phyloP scores from a whole-genome alignment of 2,329 filamentous ascomycete genomes.

The Amauroascus niger region DNA sequence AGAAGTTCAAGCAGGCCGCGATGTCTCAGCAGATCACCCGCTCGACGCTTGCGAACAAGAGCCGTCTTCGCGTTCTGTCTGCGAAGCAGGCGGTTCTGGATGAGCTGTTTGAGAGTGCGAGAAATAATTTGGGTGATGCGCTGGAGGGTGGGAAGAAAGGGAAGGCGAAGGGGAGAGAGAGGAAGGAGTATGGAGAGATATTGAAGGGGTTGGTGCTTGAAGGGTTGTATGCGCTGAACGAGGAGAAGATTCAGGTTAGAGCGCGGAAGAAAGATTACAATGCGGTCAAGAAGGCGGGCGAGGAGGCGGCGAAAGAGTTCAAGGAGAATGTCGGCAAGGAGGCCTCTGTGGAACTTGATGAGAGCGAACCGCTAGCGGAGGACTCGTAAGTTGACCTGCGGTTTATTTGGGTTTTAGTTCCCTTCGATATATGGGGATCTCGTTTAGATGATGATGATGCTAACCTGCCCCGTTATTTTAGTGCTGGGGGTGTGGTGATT shows the following conservation, averaged over 20 bases:
- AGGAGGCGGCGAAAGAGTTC: conserved; percentile 69
- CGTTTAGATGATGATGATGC: too few relatives aligned
- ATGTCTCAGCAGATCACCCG: conserved; percentile 99
- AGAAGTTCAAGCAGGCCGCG: conserved; percentile 97
- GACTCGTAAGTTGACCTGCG: conserved; percentile 63
- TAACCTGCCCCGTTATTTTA: conserved; percentile 31
- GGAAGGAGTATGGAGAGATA: conserved; percentile 58
- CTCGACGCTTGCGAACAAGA: conserved; percentile 94
- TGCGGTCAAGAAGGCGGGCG: conserved; percentile 65
- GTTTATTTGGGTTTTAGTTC: too few relatives aligned
- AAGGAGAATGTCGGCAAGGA: conserved; percentile 67
- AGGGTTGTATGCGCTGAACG: conserved; percentile 77
- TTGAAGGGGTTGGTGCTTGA: conserved; percentile 78
- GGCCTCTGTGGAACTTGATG: conserved; percentile 60
- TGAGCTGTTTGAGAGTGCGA: conserved; percentile 71
- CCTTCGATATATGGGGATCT: too few relatives aligned
- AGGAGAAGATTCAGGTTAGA: conserved; percentile 64
- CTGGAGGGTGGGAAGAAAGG: conserved; percentile 44
- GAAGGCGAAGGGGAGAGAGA: conserved; percentile 18
- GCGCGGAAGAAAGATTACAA: conserved; percentile 72
- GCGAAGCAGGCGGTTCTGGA: conserved; percentile 87
- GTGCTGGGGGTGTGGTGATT: conserved; percentile 72
- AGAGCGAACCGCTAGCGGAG: conserved; percentile 68
- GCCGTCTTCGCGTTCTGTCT: conserved; percentile 74
- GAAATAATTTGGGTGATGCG: conserved; percentile 35